These are phyloP conservation scores for Wickerhamomyces ciferrii DNA, from an alignment of 805 yeast genomes.

Conservation along the genomic window DNA sequence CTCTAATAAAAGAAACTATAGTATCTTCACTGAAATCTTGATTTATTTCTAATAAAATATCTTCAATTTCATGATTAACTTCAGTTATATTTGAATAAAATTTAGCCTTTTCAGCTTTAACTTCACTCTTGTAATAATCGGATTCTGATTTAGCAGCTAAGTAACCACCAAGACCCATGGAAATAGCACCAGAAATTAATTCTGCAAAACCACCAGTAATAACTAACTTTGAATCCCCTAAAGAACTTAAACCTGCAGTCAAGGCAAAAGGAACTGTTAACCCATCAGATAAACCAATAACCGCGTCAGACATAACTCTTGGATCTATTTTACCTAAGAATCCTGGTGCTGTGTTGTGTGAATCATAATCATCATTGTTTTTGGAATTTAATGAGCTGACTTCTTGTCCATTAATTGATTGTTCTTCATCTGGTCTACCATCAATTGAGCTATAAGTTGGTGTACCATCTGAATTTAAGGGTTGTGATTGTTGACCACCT, in stretches of 20 bases:
- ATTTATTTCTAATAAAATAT: slow-evolving; percentile 67
- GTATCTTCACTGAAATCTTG: slow-evolving; percentile 60
- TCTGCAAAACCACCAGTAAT: slow-evolving; percentile 99
- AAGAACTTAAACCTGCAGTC: slow-evolving; percentile 90
- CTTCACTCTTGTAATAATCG: slow-evolving; percentile 70
- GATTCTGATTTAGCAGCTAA: slow-evolving; percentile 89
- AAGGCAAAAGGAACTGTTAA: slow-evolving; percentile 98
- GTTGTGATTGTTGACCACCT: slow-evolving; percentile 1
- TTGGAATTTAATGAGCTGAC: slow-evolving; percentile 1
- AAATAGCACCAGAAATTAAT: slow-evolving; percentile 92
- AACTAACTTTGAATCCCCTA: slow-evolving; percentile 86
- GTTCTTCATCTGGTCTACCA: slow-evolving; percentile 8
- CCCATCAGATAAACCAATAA: slow-evolving; percentile 93
- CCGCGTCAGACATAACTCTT: slow-evolving; percentile 87
- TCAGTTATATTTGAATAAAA: slow-evolving; percentile 61
- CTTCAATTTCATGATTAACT: slow-evolving; percentile 75
- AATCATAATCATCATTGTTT: slow-evolving; percentile 3
- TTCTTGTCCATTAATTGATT: slow-evolving; percentile 2
- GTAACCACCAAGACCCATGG: slow-evolving; percentile 97
- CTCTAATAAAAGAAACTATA: slow-evolving; percentile 65
- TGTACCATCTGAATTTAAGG: slow-evolving; percentile 8
- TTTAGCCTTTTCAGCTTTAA: slow-evolving; percentile 60
- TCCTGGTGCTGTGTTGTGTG: slow-evolving; percentile 10
- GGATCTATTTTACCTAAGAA: slow-evolving; percentile 67
- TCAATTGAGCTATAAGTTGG: slow-evolving; percentile 12